Evolutionary conservation across 208 protist species (phyloP).

Genomic region (Trypanosoma melophagium): DNA sequence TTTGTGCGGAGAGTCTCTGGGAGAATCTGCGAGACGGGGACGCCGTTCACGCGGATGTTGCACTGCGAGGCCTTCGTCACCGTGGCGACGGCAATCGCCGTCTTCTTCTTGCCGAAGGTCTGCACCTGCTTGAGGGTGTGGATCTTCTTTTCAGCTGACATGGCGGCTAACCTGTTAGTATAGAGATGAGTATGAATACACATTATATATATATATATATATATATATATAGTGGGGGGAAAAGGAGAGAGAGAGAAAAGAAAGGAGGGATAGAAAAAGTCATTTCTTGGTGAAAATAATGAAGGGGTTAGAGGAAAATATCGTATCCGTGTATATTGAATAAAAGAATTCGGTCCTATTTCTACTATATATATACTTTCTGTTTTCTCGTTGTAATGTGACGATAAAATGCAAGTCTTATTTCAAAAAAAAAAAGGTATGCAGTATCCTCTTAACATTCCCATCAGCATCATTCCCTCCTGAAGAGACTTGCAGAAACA

Average conservation of each 20-base stretch:
- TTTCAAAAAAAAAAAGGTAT: background rate
- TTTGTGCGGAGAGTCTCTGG: constrained; percentile 98
- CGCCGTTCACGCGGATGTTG: constrained; percentile 98
- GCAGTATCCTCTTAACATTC: background rate
- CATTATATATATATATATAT: background rate
- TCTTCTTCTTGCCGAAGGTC: constrained; percentile 98
- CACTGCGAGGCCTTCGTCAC: constrained; percentile 95
- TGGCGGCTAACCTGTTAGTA: constrained; percentile 30
- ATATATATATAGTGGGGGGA: background rate
- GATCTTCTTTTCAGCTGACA: constrained; percentile 77
- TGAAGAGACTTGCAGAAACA: constrained; percentile 47
- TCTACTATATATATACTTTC: background rate
- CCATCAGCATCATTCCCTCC: constrained; percentile 17
- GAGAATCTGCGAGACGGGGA: constrained; percentile 96
- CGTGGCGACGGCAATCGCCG: constrained; percentile 98
- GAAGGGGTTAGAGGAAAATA: background rate
- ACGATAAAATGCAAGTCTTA: background rate
- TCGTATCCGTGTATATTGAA: too few species aligned
- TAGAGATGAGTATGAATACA: background rate
- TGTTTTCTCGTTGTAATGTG: background rate
- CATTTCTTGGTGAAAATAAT: background rate
- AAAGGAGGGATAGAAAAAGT: background rate
- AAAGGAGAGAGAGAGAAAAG: too few species aligned
- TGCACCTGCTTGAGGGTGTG: constrained; percentile 88
- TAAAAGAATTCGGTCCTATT: background rate